Conservation (phyloP, 2,329 filamentous ascomycete genomes). For the Verticillium nubilum region DNA sequence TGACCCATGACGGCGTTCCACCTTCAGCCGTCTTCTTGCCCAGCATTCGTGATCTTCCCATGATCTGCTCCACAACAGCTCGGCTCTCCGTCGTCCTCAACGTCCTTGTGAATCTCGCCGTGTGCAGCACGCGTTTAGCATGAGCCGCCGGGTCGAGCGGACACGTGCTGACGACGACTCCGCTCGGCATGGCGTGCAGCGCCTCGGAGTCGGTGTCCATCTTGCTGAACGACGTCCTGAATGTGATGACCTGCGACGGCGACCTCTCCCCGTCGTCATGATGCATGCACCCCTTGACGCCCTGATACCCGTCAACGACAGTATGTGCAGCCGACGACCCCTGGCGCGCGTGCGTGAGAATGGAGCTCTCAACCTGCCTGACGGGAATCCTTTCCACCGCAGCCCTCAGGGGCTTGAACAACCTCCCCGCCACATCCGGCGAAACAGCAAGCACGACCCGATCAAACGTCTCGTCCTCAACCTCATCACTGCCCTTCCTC, state of each 20-base stretch:
- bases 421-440: slow-evolving; percentile 42
- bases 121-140: slow-evolving; percentile 32
- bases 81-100: slow-evolving; percentile 44
- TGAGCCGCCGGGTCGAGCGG: slow-evolving; percentile 33
- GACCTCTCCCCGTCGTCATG: slow-evolving; percentile 14
- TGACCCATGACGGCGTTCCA: slow-evolving; percentile 33
- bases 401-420: slow-evolving; percentile 37
- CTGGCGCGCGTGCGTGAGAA: slow-evolving; percentile 20
- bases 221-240: slow-evolving; percentile 27
- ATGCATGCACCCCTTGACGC: slow-evolving; percentile 18
- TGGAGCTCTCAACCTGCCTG: slow-evolving; percentile 39
- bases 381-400: slow-evolving; percentile 40
- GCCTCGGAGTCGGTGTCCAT: slow-evolving; percentile 38
- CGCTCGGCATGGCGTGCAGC: slow-evolving; percentile 43
- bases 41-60: slow-evolving; percentile 17
- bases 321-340: neutral
- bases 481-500: slow-evolving; percentile 19
- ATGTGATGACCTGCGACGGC: slow-evolving; percentile 23
- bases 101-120: slow-evolving; percentile 45
- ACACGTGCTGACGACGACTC: slow-evolving; percentile 47
- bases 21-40: slow-evolving; percentile 6
- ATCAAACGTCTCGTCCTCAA: slow-evolving; percentile 36
- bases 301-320: slow-evolving; percentile 4
- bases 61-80: slow-evolving; percentile 38
- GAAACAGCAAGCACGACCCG: slow-evolving; percentile 49